Percentiles rank a stretch among this genome's conserved stretches.
Evolutionary conservation across 768 basidiomycete genomes (phyloP).

Genomic region (Mycena crocata): DNA sequence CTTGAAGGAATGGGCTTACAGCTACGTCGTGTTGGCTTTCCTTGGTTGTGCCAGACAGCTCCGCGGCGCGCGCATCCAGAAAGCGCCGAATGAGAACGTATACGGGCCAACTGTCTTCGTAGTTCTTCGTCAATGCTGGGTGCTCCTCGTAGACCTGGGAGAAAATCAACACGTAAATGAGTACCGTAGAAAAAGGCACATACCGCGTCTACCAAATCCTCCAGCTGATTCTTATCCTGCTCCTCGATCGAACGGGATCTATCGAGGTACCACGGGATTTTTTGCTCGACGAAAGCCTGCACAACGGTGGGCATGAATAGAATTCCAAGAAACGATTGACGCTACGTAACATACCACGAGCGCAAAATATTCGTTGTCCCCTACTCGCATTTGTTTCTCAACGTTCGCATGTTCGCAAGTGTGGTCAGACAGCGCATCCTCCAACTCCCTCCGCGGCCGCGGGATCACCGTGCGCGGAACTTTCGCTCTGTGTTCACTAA

Average conservation of each 20-base stretch:
- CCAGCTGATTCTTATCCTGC: constrained; percentile 4
- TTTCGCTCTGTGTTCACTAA: background rate
- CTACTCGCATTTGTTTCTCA: background rate
- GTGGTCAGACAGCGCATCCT: background rate
- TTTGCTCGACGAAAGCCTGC: background rate
- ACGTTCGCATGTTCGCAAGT: background rate
- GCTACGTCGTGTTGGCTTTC: background rate
- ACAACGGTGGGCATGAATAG: background rate
- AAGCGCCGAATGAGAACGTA: background rate
- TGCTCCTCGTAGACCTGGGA: background rate
- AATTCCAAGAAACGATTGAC: no score
- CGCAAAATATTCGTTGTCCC: constrained; percentile 8
- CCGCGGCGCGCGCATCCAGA: background rate
- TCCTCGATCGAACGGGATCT: background rate
- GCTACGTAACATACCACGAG: constrained; percentile 12
- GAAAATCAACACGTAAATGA: background rate
- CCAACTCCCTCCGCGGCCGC: background rate
- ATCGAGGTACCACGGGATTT: background rate
- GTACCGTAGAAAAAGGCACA: background rate
- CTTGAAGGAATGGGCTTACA: background rate
- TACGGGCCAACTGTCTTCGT: background rate
- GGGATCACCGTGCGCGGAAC: background rate
- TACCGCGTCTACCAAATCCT: background rate
- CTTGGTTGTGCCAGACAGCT: background rate
- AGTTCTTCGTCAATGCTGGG: background rate